A percentile compares a stretch with the other conserved stretches of the same genome.
phyloP scores from a whole-genome alignment of 208 protist genomes.

The Crithidia fasciculata region DNA sequence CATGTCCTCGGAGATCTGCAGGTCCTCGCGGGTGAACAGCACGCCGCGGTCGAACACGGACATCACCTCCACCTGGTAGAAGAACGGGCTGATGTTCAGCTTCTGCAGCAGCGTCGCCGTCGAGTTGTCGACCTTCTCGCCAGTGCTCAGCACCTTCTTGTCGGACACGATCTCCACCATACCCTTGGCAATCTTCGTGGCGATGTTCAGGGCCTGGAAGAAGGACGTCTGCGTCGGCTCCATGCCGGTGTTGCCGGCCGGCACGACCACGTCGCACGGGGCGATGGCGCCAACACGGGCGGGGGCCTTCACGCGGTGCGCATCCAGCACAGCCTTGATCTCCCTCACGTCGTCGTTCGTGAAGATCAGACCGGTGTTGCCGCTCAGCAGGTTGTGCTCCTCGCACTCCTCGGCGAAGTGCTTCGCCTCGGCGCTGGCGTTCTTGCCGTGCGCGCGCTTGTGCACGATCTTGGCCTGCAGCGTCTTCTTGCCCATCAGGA shows the following conservation, averaged over 20 bases:
- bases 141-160: constrained; percentile 94
- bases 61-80: constrained; percentile 95
- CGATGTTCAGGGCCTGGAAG: constrained; percentile 99
- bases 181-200: constrained; percentile 99
- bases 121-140: constrained; percentile 97
- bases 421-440: constrained; percentile 61
- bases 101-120: constrained; percentile 97
- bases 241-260: constrained; percentile 96
- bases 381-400: constrained; percentile 76
- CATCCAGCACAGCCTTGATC: constrained; percentile 86
- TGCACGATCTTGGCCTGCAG: constrained; percentile 96
- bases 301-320: constrained; percentile 93
- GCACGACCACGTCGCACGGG: constrained; percentile 96
- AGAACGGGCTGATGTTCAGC: constrained; percentile 99
- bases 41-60: constrained; percentile 96
- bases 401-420: constrained; percentile 65
- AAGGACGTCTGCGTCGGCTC: constrained; percentile 98
- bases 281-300: constrained; percentile 98
- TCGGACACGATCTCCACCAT: constrained; percentile 98
- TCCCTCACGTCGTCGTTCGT: constrained; percentile 94
- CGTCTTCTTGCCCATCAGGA: constrained; percentile 99
- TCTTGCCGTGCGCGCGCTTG: constrained; percentile 57
- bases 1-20: constrained; percentile 95
- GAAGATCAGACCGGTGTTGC: constrained; percentile 99
- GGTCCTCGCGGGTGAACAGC: constrained; percentile 93